Evolutionary conservation across 2,329 filamentous ascomycete species (phyloP).

Genomic region (Colletotrichum falcatum): DNA sequence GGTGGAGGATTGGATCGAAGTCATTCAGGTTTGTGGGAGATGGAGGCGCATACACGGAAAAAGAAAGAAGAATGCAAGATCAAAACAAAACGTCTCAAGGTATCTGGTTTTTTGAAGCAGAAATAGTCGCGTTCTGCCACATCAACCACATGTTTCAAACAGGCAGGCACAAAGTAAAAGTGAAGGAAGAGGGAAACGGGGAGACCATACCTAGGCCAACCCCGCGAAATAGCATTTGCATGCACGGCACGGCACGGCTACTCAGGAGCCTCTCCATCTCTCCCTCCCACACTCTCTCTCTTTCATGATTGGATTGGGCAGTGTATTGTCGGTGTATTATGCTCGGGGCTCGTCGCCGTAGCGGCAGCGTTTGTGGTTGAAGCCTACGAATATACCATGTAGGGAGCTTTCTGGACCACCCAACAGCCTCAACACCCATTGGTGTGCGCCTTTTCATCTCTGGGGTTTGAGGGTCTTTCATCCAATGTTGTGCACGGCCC

Average conservation of each 20-base stretch:
- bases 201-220: neutral
- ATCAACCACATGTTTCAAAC: too few species aligned
- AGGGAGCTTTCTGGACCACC: constrained; percentile 8
- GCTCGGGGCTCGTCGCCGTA: neutral
- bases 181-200: neutral
- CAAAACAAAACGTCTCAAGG: too few species aligned
- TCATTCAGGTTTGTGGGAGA: too few species aligned
- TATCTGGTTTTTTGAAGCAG: too few species aligned
- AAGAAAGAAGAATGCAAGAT: too few species aligned
- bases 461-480: constrained; percentile 23
- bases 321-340: neutral
- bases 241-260: constrained; percentile 2
- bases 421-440: neutral
- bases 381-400: too few species aligned
- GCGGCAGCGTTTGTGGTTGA: neutral
- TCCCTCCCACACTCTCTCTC: neutral
- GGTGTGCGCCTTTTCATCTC: neutral
- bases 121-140: too few species aligned
- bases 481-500: constrained; percentile 19
- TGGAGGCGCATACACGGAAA: too few species aligned
- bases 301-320: neutral
- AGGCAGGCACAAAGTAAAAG: too few species aligned
- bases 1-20: too few species aligned
- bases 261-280: neutral
- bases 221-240: constrained; percentile 5